Base-by-base conservation (phyloP, 257 asterid genomes). In the Capsicum baccatum region DNA sequence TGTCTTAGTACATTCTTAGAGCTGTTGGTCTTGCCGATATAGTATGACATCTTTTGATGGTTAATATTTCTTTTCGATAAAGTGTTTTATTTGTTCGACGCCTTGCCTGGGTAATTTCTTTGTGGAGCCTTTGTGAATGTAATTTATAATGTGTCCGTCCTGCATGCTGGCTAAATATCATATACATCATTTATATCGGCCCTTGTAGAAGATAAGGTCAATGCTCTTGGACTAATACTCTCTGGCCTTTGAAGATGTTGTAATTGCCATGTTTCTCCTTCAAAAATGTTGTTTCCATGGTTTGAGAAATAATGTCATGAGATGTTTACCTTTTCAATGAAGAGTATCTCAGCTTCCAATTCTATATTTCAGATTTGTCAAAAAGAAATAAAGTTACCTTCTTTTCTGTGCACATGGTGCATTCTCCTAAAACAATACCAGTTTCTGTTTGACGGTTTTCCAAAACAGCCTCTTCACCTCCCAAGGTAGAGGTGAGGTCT, bases 181-280 rank as follows among this genome's bases (percentile, higher is more conserved):
- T 85, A 70, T 85, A 83, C 88, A 39, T 89, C 88, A 82, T 86
- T 88, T 82, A 85, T 84, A 85, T 86, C 91, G 84, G 91, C 91
- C 91, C 86, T 81, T 86, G 88, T 85, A 87, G 95, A 91, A 86
- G 92, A 88, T 92, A 90, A 1, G 89, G 88, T 89, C 89, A 87
- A 83, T 79, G 90, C 85, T 87, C 91, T 89, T 90, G 91, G 91
- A 88, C 86, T 87, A 74, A 86, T 89, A 91, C 91, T 88, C 90
- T 89, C 91, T 78, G 87, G 88, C 89, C 87, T 89, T 86, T 87
- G 93, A 90, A 87, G 92, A 89, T 88, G 85, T 90, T 88, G 80
- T 89, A 91, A 85, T 91, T 88, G 91, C 88, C 87, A 86, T 84
- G 90, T 88, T 90, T 91, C 90, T 87, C 86, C 87, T 88, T 86